Evolutionary conservation across 305 asterid species (phyloP), one percentile per base, ranked within the genome.

Genomic region (Fraxinus sp.): DNA sequence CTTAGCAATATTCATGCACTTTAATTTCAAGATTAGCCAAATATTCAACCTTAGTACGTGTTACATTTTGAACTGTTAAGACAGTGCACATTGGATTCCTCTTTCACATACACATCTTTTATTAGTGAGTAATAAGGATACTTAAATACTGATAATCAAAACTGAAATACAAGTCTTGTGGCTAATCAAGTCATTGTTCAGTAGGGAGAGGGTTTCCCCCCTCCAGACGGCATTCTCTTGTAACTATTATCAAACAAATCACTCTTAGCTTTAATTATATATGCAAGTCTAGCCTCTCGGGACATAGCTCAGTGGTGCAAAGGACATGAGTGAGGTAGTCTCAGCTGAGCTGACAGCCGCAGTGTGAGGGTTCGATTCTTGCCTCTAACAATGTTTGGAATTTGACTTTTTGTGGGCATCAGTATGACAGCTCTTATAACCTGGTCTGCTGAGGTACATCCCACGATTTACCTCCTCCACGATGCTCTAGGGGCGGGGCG

Each of bases 1-100:
- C 14, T 20, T 32, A 30, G 35, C 39, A 43, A 86, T 57, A 72
- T 82, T 82, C 86, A 85, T 85, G 83, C 88, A 83, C 81, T 79
- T 70, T 49, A 49, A 3, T 49, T 80, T 30, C 73, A 59, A 72
- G 41, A 80, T 77, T 6, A 46, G 14, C 74, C 89, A 74, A 81
- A 83, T 33, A 37, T 43, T 43, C 55, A 43, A 43, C 4, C n/a
- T 11, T 3, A 39, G 49, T 39, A 9, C n/a, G 4, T 10, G 52
- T 41, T 10, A 10, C 52, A 41, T 10, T 39, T 82, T 85, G 20
- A 80, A 59, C 52, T 71, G 30, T 83, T 10, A 43, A 24, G 16
- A 43, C 5, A 11, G 5, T 11, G 55, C 16, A 43, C 0, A 10
- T 10, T 43, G 16, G 55, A 43, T 43, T 10, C n/a, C 55, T 43